Base-by-base conservation (phyloP, 176 grass and related monocot genomes). In the Triticum urartu region DNA sequence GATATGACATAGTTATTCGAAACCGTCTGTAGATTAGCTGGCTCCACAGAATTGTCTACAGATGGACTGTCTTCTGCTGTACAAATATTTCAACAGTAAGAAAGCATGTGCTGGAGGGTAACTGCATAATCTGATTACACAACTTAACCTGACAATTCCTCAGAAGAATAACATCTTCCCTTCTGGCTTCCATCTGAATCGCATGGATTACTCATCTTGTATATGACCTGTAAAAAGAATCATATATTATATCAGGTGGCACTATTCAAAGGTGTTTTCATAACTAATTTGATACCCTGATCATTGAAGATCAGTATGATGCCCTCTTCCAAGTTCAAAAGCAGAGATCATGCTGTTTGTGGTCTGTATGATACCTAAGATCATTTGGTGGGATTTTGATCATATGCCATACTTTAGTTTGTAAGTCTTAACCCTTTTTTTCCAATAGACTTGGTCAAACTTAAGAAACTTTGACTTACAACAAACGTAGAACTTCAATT, bases 131-230 rank as follows among this genome's bases (percentile, higher is more conserved):
- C 54, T 7, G 15, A 21, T 0, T 20, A 21, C 17, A 18, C 3
- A 69, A 21, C 68, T n/a, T 88, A 69, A 88, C 80, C 86, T 83
- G 80, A 83, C 15, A 59, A 7, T 67, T 88, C 15, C 70, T 83
- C 80, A 6, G 20, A 83, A 30, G 54, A 47, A 47, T 47, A 12
- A 47, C 11, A 47, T 47, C 43, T 47, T 47, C 4, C 43, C 0
- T 47, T 13, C 43, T 47, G 43, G 43, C 11, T 47, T 47, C 11
- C 43, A 13, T 47, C 43, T 47, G 43, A 47, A 12, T 72, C 4
- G 0, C 36, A 72, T 40, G 68, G 36, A 13, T 72, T 72, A 10
- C 4, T 72, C 68, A 72, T 72, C 20, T 42, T 40, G 20, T 5
- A 72, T 39, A 72, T 20, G 4, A 11, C 36, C 68, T 72, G 35